These are phyloP conservation scores for Isabelozyma rhagii DNA, from an alignment of 805 yeast species.

Conservation along the genomic window DNA sequence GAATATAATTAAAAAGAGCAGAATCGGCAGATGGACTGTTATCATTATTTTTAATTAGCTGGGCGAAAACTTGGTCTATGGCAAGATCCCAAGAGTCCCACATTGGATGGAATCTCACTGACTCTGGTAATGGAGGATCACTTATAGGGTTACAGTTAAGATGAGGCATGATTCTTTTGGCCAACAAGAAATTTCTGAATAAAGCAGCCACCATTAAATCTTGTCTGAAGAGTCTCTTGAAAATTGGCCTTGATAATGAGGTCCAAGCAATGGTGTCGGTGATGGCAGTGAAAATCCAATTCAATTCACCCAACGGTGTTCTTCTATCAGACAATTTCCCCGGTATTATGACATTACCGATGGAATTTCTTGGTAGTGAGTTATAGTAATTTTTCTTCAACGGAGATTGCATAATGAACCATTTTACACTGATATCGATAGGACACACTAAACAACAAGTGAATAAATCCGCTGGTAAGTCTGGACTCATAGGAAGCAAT, in stretches of 20 bases:
- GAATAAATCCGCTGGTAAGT: constrained; percentile 91
- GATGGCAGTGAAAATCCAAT: constrained; percentile 97
- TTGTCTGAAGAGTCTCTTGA: constrained; percentile 88
- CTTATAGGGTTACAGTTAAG: constrained; percentile 92
- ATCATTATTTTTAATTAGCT: constrained; percentile 48
- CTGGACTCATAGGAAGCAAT: constrained; percentile 87
- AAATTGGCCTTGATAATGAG: constrained; percentile 77
- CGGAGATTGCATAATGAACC: constrained; percentile 86
- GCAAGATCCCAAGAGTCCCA: constrained; percentile 99
- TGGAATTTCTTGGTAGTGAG: constrained; percentile 43
- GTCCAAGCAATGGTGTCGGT: constrained; percentile 99
- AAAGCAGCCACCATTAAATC: constrained; percentile 96
- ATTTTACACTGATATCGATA: constrained; percentile 85
- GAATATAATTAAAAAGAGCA: not conserved
- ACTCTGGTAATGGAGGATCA: constrained; percentile 87
- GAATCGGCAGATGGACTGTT: constrained; percentile 4
- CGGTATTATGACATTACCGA: constrained; percentile 69
- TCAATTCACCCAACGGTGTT: constrained; percentile 92
- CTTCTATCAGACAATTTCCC: constrained; percentile 90
- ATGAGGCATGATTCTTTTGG: constrained; percentile 90
- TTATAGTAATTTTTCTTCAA: constrained; percentile 49
- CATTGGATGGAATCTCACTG: constrained; percentile 78
- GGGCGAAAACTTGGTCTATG: constrained; percentile 86
- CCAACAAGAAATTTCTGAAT: constrained; percentile 87
- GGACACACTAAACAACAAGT: constrained; percentile 96